Evolutionary conservation across 805 yeast species (phyloP), one percentile per base, ranked within the genome.

Genomic region (Hanseniaspora valbyensis): DNA sequence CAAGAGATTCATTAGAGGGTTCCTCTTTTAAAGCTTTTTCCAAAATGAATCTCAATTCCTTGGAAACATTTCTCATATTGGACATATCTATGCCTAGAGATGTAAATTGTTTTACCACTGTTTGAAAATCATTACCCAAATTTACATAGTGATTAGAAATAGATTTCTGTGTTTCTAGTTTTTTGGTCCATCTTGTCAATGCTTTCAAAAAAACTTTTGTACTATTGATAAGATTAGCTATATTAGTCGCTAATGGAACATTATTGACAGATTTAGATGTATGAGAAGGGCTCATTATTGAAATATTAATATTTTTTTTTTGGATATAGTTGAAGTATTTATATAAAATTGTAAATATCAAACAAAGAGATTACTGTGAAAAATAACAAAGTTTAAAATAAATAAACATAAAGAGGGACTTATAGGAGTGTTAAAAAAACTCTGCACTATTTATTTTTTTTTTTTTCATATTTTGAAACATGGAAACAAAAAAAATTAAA

Each of bases 71-170:
- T 1, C 95, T 92, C 25, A 92, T 68, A 61, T 87, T 95, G 12
- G 80, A 69, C 8, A 83, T 81, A 56, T 83, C 89, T 4, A 92
- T 78, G 0, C 95, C 95, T 2, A 86, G 81, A 51, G 73, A 73
- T 4, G 79, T 68, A 62, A 90, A 89, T 2, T 94, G 84, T 53
- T 86, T 74, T 21, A 89, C 79, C 0, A 94, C 85, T 2, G 84
- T 77, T 57, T 90, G 80, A 70, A 88, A 92, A 64, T 90, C 96
- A 60, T 89, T 92, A 0, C 98, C 98, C 26, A 92, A 73, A 56
- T 78, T 81, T 14, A 92, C 98, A 63, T 87, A 92, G 2, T 88
- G 83, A 58, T 88, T 86, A 2, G 95, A 86, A 2, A 92, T 96
- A 55, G 77, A 85, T 51, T 77, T 76, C 42, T 89, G 97, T 22